Evolutionary conservation across 2,329 filamentous ascomycete species (phyloP), one percentile per base, ranked within the genome.

Genomic region (Pestalotiopsis sp.): DNA sequence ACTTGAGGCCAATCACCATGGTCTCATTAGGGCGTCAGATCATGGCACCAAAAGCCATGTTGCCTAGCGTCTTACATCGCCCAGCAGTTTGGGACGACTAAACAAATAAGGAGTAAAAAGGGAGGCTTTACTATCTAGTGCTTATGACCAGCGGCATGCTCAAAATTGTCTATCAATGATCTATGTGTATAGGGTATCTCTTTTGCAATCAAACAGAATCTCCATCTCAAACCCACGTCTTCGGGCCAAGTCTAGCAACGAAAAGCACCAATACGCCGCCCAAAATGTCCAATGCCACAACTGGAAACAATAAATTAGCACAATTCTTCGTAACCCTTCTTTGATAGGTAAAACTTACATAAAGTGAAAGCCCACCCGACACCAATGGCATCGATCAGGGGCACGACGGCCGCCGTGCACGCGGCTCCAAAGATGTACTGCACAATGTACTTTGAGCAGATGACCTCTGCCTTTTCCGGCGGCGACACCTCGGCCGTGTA

Each of bases 391-490:
- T 76, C 70, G n/a, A 77, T 75, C 49, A 78, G 56, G 2, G 77
- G 78, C 13, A 78, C 71, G 20, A 76, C 66, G 17, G 69, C 69
- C 9, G 74, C 76, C 45, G 66, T 78, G 9, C 73, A 69, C 4
- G 66, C 70, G 9, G 77, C 77, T 2, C 70, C 66, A 66, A 74
- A 77, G 4, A 70, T 67, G 63, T 78, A 78, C 70, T 79, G 77
- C 12, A 79, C 67, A n/a, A 77, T 59, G 52, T 79, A 79, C 68
- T 79, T 79, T 9, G 72, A 73, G 9, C 71, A 72, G n/a, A 79
- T 75, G 14, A 76, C 73, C 59, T 76, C 75, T 12, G 17, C 67
- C 58, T 59, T 66, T 12, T 66, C 58, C 6, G 49, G 31, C 14
- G 64, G 65, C 4, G 25, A 62, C 2, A 70, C 69, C 58, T 69